These are phyloP conservation scores for Setaria viridis DNA, from an alignment of 202 grass and related monocot genomes.

Conservation along the genomic window DNA sequence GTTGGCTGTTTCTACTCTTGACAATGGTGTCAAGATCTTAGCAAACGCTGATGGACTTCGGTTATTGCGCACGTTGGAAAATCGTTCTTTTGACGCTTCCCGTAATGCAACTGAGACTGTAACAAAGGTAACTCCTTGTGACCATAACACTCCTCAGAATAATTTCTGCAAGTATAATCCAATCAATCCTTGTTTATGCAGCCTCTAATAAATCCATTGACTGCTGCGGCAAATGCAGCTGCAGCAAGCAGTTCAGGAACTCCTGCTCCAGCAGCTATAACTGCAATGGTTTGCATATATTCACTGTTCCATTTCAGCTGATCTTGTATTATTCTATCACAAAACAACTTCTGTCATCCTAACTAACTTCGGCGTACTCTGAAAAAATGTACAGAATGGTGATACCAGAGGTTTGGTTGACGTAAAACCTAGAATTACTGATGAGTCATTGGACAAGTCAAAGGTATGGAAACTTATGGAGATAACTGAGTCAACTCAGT, in stretches of 20 bases:
- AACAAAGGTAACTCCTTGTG: constrained; percentile 68
- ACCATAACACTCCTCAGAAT: constrained; percentile 11
- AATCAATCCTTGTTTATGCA: constrained; percentile 55
- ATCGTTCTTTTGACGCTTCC: constrained; percentile 85
- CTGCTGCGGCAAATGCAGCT: constrained; percentile 60
- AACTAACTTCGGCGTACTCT: constrained; percentile 34
- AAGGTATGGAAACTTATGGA: constrained; percentile 98
- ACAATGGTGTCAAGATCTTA: constrained; percentile 95
- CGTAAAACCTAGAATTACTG: constrained; percentile 91
- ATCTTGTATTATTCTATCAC: constrained; percentile 37
- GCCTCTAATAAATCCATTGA: constrained; percentile 86
- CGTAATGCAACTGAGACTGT: constrained; percentile 71
- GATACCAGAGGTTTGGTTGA: constrained; percentile 83
- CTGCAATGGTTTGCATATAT: constrained; percentile 69
- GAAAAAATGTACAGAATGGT: constrained; percentile 69
- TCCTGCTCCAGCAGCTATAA: constrained; percentile 69
- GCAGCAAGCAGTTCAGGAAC: constrained; percentile 78
- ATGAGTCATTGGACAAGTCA: constrained; percentile 82
- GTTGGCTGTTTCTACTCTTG: constrained; percentile 82
- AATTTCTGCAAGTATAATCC: constrained; percentile 37
- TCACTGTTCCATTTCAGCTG: constrained; percentile 28
- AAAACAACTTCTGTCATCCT: constrained; percentile 38
- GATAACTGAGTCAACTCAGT: constrained; percentile 78
- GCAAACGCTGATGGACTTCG: constrained; percentile 90
- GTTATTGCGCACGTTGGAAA: constrained; percentile 81